Conservation (phyloP, 192 early-diverging fungal species). For the Helicostylum pulchrum region DNA sequence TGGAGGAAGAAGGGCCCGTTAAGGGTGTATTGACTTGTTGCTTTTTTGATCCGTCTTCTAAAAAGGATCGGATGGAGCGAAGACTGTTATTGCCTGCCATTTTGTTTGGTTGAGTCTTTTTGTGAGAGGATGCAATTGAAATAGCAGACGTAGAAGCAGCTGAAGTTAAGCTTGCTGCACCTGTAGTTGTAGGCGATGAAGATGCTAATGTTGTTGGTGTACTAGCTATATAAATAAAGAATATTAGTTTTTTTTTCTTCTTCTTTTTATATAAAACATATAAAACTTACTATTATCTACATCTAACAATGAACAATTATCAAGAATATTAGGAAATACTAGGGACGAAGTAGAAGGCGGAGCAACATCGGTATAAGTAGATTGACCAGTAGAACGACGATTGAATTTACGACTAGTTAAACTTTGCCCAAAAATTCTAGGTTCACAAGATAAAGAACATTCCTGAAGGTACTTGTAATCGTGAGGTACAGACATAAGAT, state of each 20-base stretch:
- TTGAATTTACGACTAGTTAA: constrained; percentile 7
- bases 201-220: too few species aligned
- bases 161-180: too few species aligned
- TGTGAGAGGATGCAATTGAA: too few species aligned
- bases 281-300: neutral
- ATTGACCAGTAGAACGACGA: neutral
- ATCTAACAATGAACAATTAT: constrained; percentile 10
- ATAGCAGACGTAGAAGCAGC: too few species aligned
- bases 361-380: neutral
- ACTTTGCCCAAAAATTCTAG: constrained; percentile 22
- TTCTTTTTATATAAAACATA: too few species aligned
- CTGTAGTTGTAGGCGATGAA: too few species aligned
- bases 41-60: constrained; percentile 5
- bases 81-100: constrained; percentile 3
- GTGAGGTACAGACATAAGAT: constrained; percentile 27
- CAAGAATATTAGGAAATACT: constrained; percentile 16
- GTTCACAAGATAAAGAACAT: constrained; percentile 33
- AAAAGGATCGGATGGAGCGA: constrained; percentile 14
- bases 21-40: neutral
- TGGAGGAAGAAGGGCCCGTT: neutral
- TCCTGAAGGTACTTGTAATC: constrained; percentile 33
- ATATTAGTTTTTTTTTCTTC: too few species aligned
- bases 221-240: too few species aligned
- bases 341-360: constrained; percentile 11
- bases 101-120: constrained; percentile 1